A percentile compares a stretch with the other conserved stretches of the same genome.
phyloP scores from a whole-genome alignment of 768 basidiomycete species.

The Terana coerulea region DNA sequence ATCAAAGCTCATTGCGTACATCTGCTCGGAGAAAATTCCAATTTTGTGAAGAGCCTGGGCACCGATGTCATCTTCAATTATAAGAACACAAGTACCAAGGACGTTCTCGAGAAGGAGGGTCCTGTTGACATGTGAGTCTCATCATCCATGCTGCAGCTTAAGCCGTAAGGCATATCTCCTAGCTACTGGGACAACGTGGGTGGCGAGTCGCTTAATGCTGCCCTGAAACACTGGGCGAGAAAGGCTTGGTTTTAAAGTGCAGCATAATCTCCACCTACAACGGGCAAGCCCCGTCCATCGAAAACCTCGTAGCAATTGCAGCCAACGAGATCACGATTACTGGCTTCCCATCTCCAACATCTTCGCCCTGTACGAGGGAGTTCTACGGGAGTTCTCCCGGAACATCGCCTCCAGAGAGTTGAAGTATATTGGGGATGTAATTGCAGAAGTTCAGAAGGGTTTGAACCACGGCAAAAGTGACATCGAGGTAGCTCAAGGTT shows the following conservation, averaged over 20 bases:
- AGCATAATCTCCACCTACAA: constrained; percentile 29
- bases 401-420: constrained; percentile 31
- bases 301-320: constrained; percentile 26
- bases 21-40: constrained; percentile 71
- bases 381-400: constrained; percentile 29
- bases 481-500: constrained; percentile 28
- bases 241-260: constrained; percentile 26
- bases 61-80: constrained; percentile 73
- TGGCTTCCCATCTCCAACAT: constrained; percentile 27
- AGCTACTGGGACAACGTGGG: constrained; percentile 32
- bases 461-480: constrained; percentile 34
- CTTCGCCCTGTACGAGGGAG: constrained; percentile 21
- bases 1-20: constrained; percentile 64
- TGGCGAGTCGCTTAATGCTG: constrained; percentile 24
- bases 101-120: constrained; percentile 54
- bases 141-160: not conserved
- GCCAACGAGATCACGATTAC: constrained; percentile 24
- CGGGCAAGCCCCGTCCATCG: constrained; percentile 13
- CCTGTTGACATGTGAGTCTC: constrained; percentile 46
- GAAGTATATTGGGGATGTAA: constrained; percentile 33
- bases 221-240: constrained; percentile 12
- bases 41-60: constrained; percentile 55
- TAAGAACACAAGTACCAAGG: constrained; percentile 51
- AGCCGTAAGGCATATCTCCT: not conserved
- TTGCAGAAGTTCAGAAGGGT: constrained; percentile 32